Conservation (phyloP, 768 basidiomycete species). For the Pisolithus sp. region DNA sequence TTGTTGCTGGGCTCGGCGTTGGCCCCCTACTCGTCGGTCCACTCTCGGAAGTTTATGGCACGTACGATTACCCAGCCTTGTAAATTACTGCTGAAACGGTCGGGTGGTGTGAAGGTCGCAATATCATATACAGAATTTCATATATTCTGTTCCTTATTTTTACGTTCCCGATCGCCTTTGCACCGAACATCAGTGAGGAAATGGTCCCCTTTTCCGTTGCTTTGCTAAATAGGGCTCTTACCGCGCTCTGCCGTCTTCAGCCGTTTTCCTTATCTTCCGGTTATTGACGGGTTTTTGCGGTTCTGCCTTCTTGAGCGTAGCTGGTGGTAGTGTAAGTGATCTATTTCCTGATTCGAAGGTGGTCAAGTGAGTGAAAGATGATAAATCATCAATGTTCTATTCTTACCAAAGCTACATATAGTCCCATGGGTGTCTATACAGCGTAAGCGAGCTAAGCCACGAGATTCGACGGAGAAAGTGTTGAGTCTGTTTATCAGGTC, state of each 20-base stretch:
- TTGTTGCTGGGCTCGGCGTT: constrained; percentile 33
- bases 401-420: constrained; percentile 18
- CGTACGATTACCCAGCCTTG: not conserved
- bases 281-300: constrained; percentile 51
- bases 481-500: constrained; percentile 17
- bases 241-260: constrained; percentile 22
- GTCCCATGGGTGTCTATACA: constrained; percentile 53
- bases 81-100: not conserved
- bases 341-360: constrained; percentile 51
- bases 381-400: not conserved
- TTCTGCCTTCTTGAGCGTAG: constrained; percentile 53
- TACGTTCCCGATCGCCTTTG: constrained; percentile 69
- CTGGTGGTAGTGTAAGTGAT: constrained; percentile 56
- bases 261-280: constrained; percentile 57
- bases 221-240: not conserved
- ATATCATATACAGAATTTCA: constrained; percentile 54
- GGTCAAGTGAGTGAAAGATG: constrained; percentile 41
- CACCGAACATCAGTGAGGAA: constrained; percentile 49
- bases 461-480: not conserved
- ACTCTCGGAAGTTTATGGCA: constrained; percentile 34
- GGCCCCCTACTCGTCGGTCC: constrained; percentile 35
- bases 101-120: constrained; percentile 41
- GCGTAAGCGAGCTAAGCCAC: constrained; percentile 19
- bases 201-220: not conserved
- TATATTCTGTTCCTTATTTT: constrained; percentile 57